Evolutionary conservation across 768 basidiomycete species (phyloP).

Genomic region (Myochromella boudieri): DNA sequence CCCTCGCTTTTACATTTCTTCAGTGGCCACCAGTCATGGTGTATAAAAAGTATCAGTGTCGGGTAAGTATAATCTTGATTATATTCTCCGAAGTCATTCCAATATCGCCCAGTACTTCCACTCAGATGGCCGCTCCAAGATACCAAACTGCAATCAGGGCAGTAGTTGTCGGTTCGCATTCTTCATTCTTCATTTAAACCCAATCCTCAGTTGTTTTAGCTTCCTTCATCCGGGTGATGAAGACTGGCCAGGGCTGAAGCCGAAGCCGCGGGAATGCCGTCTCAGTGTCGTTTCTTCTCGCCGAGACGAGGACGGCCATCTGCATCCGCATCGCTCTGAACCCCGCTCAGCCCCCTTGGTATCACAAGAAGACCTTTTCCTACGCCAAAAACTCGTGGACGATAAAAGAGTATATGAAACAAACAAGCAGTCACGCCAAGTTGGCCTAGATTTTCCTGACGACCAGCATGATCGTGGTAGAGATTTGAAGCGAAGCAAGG

Average conservation of each 20-base stretch:
- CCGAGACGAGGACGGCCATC: constrained; percentile 3
- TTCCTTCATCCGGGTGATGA: constrained; percentile 53
- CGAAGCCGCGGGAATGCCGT: constrained; percentile 17
- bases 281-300: constrained; percentile 4
- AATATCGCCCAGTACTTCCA: constrained; percentile 46
- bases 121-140: constrained; percentile 38
- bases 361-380: constrained; percentile 45
- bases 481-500: constrained; percentile 11
- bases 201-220: constrained; percentile 19
- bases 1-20: too few species aligned
- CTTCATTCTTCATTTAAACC: neutral
- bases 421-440: constrained; percentile 4
- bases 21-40: too few species aligned
- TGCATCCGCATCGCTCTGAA: too few species aligned
- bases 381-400: constrained; percentile 27
- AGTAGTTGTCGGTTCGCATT: constrained; percentile 45
- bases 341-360: constrained; percentile 35
- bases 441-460: constrained; percentile 4
- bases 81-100: neutral
- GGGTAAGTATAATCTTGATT: constrained; percentile 31
- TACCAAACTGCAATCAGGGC: constrained; percentile 47
- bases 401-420: constrained; percentile 14
- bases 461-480: constrained; percentile 10
- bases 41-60: constrained; percentile 48
- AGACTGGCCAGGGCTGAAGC: constrained; percentile 35